Conservation (phyloP, 805 yeast species). For the Jamesozyma lodderae region DNA sequence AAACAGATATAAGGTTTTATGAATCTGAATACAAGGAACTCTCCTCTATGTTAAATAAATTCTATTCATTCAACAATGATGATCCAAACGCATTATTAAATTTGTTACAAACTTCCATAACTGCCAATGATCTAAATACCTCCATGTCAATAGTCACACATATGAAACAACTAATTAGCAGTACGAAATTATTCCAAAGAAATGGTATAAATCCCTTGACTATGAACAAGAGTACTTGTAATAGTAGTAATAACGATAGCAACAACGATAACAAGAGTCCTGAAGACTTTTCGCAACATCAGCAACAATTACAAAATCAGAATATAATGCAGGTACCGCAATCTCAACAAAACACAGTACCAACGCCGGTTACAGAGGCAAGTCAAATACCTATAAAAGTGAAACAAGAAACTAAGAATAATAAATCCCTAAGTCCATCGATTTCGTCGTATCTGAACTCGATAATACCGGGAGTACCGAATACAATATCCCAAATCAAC, state of each 20-base stretch:
- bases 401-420: not conserved
- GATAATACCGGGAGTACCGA: not conserved
- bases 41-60: conserved; percentile 1
- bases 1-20: conserved; percentile 63
- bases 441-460: not conserved
- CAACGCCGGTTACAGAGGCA: not conserved
- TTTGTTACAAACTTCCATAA: conserved; percentile 17
- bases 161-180: conserved; percentile 16
- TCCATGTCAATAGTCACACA: conserved; percentile 17
- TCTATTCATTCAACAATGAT: not conserved
- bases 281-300: not conserved
- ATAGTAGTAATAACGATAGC: not conserved
- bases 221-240: conserved; percentile 2
- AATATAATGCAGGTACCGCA: not conserved
- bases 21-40: conserved; percentile 58
- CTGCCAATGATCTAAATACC: conserved; percentile 15
- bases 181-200: conserved; percentile 20
- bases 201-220: conserved; percentile 22
- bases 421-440: not conserved
- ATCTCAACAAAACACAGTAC: not conserved
- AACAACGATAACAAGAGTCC: not conserved
- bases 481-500: too few relatives aligned
- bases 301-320: not conserved
- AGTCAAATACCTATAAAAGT: not conserved
- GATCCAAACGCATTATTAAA: conserved; percentile 1